Conservation (phyloP, 805 yeast species). For the Hagleromyces aurorensis region DNA sequence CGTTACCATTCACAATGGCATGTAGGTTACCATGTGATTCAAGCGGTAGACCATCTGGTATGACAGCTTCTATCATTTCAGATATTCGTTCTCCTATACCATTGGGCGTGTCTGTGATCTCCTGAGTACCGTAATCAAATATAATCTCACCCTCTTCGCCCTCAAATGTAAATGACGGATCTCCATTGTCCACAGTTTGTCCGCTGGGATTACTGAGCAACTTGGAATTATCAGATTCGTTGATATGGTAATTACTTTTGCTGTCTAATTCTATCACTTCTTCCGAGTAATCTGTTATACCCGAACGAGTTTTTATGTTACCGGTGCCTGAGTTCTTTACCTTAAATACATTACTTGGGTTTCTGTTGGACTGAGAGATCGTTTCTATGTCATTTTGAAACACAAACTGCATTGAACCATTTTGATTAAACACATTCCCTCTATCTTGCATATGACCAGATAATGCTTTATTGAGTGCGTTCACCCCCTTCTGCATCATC, state of each 20-base stretch:
- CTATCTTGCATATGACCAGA: slow-evolving; percentile 24
- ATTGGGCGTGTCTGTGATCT: slow-evolving; percentile 19
- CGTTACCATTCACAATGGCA: slow-evolving; percentile 23
- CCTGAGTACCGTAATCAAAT: slow-evolving; percentile 27
- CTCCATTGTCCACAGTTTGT: slow-evolving; percentile 4
- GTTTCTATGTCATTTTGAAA: slow-evolving; percentile 10
- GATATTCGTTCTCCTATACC: slow-evolving; percentile 24
- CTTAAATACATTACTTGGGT: not conserved
- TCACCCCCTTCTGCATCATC: slow-evolving; percentile 32
- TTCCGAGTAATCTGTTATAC: too few relatives aligned
- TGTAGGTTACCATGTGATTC: slow-evolving; percentile 22
- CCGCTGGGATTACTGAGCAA: slow-evolving; percentile 1
- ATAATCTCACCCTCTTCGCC: slow-evolving; percentile 26
- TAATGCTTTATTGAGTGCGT: slow-evolving; percentile 26
- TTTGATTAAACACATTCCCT: slow-evolving; percentile 10
- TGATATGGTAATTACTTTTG: slow-evolving; percentile 10
- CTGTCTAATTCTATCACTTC: slow-evolving; percentile 12
- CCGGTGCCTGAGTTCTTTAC: not conserved
- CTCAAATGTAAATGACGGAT: slow-evolving; percentile 22
- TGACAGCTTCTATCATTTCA: slow-evolving; percentile 25
- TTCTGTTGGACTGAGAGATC: not conserved
- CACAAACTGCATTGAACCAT: slow-evolving; percentile 16
- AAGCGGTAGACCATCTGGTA: slow-evolving; percentile 23
- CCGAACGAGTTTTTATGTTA: too few relatives aligned
- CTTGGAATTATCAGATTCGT: slow-evolving; percentile 1